Evolutionary conservation across 371 early-diverging fungal species (phyloP).

Genomic region (Polyrhizophydium stewartii): DNA sequence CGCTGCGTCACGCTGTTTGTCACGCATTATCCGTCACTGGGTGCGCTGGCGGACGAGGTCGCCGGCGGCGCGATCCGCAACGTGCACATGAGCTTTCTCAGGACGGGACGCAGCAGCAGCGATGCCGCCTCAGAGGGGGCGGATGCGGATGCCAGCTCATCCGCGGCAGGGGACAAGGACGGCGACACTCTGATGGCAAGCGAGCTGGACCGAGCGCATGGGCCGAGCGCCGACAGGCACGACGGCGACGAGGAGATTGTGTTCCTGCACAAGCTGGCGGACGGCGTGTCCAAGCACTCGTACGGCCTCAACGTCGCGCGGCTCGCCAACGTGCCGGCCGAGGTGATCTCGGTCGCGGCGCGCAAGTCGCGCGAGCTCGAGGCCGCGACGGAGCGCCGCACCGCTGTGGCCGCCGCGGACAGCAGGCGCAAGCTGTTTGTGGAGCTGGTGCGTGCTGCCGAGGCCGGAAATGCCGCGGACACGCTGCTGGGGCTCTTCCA

Average conservation of each 20-base stretch:
- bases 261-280: constrained; percentile 81
- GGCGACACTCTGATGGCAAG: background rate
- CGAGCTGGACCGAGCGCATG: too few relatives aligned
- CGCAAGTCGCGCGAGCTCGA: constrained; percentile 56
- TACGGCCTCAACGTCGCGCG: constrained; percentile 84
- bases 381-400: constrained; percentile 5
- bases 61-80: constrained; percentile 35
- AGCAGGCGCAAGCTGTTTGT: background rate
- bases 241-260: constrained; percentile 44
- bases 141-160: background rate
- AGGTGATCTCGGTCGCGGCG: constrained; percentile 52
- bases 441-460: background rate
- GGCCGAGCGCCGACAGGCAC: background rate
- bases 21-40: constrained; percentile 92
- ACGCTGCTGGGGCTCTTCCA: too few relatives aligned
- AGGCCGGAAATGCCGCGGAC: too few relatives aligned
- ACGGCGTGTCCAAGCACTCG: constrained; percentile 69
- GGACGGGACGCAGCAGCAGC: constrained; percentile 12
- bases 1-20: constrained; percentile 79
- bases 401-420: background rate
- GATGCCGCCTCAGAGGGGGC: constrained; percentile 23
- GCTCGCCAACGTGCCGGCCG: constrained; percentile 63
- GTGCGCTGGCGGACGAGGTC: constrained; percentile 40
- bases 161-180: constrained; percentile 10
- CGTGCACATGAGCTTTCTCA: constrained; percentile 66